A percentile compares a stretch with the other conserved stretches of the same genome.
Conservation (phyloP, 805 yeast species). For the Saturnispora dispora region DNA sequence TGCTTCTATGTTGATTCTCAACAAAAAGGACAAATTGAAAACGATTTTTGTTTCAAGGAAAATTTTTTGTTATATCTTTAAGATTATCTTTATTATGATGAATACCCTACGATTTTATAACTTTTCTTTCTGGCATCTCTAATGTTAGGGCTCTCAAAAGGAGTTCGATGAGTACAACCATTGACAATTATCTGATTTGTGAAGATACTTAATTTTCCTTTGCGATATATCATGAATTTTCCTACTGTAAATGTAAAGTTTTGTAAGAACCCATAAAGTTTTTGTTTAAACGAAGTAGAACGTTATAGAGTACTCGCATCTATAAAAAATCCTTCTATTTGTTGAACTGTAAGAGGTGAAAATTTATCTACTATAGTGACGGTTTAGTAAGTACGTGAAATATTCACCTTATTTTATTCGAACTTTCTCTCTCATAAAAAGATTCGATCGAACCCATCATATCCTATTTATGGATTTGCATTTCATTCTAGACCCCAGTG, state of each 20-base stretch:
- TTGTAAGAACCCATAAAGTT: neutral
- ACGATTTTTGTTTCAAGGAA: neutral
- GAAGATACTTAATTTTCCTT: neutral
- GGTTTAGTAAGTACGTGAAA: neutral
- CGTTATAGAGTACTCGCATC: neutral
- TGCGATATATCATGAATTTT: neutral
- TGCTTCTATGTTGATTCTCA: neutral
- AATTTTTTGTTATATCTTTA: neutral
- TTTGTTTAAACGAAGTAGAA: neutral
- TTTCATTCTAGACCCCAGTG: conserved; percentile 58
- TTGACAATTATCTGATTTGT: conserved; percentile 56
- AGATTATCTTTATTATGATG: conserved; percentile 7
- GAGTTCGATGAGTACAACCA: conserved; percentile 70
- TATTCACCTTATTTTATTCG: neutral
- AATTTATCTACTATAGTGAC: neutral
- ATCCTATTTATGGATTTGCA: conserved; percentile 13
- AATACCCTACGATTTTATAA: conserved; percentile 9
- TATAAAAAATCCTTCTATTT: too few species aligned
- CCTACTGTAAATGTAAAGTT: neutral
- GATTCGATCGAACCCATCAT: neutral
- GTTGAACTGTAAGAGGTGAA: neutral
- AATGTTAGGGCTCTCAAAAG: conserved; percentile 62
- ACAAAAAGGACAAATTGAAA: neutral
- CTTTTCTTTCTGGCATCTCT: conserved; percentile 86
- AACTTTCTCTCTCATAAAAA: neutral